These are phyloP conservation scores for Tritrichomonas foetus DNA, from an alignment of 208 protist species.

Conservation along the genomic window DNA sequence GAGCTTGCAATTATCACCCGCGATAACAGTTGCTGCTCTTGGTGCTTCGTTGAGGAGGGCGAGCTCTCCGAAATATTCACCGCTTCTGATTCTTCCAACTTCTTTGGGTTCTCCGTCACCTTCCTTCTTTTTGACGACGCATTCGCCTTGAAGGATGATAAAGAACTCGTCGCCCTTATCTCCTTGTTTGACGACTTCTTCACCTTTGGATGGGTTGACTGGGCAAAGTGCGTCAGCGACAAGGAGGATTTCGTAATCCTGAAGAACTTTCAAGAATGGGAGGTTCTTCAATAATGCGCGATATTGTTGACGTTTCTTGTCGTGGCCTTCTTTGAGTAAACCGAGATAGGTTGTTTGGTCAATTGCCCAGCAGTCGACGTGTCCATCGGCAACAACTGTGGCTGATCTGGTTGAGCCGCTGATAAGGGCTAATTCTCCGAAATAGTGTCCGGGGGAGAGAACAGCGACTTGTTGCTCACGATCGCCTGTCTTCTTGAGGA, in stretches of 20 bases:
- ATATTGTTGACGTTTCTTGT: background rate
- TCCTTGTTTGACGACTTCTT: conserved; percentile 61
- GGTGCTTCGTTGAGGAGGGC: conserved; percentile 46
- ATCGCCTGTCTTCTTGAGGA: conserved; percentile 42
- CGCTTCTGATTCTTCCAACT: background rate
- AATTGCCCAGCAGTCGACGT: background rate
- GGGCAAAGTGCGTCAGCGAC: conserved; percentile 61
- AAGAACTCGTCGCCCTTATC: conserved; percentile 64
- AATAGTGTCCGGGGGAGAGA: conserved; percentile 46
- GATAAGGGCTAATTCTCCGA: conserved; percentile 54
- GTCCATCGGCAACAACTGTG: conserved; percentile 48
- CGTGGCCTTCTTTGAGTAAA: background rate
- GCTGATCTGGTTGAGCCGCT: conserved; percentile 43
- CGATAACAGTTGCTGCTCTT: conserved; percentile 48
- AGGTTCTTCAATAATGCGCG: background rate
- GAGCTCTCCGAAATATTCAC: conserved; percentile 55
- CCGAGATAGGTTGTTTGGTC: conserved; percentile 9
- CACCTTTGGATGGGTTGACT: conserved; percentile 48
- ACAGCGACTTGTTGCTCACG: background rate
- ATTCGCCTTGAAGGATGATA: conserved; percentile 51
- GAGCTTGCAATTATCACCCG: conserved; percentile 43
- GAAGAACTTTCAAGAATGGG: background rate
- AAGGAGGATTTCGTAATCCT: conserved; percentile 36
- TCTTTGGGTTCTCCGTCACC: background rate
- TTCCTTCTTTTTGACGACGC: conserved; percentile 34